Evolutionary conservation across 2,329 filamentous ascomycete genomes (phyloP), one percentile per base, ranked within the genome.

Genomic region (Penicillium sp.): DNA sequence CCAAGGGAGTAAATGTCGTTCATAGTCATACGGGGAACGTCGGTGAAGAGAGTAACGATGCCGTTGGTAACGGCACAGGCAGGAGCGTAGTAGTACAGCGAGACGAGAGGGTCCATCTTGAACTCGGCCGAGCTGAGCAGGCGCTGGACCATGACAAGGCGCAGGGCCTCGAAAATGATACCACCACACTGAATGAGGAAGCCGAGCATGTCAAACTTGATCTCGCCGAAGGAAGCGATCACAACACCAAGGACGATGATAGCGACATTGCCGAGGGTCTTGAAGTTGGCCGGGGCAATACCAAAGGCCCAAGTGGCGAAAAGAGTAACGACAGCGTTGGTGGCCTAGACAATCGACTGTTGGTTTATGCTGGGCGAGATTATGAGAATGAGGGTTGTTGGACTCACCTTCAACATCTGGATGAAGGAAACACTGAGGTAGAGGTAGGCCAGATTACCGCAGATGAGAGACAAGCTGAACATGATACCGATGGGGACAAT

Each of bases 391-490:
- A 25, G 42, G 52, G 22, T 11, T 22, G 22, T 22, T 37, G 6
- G 40, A 49, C 61, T 48, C 40, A 92, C 90, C 90, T 98, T 98
- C 78, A 98, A 88, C 94, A 98, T 98, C 84, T 98, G 94, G 73
- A 98, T 98, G 79, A 98, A 98, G 62, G 94, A 91, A 61, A 98
- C 94, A 68, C 90, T 95, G 63, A 98, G 87, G 80, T 97, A 97
- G 58, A 97, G 86, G 76, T 98, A 98, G 70, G 94, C 93, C 80
- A 96, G 81, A 82, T 98, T 98, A 75, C 93, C 93, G 80, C 93
- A 97, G 76, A 98, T 97, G 82, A 98, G 85, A 79, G 90, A 95
- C 82, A 97, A 83, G 76, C 91, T 95, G 87, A 97, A 98, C 82
- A 97, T 96, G 75, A 97, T 80, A 68, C 94, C 94, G 72, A 98